These are phyloP conservation scores for Aspergillus fischeri DNA, from an alignment of 2,329 filamentous ascomycete species.

Conservation along the genomic window DNA sequence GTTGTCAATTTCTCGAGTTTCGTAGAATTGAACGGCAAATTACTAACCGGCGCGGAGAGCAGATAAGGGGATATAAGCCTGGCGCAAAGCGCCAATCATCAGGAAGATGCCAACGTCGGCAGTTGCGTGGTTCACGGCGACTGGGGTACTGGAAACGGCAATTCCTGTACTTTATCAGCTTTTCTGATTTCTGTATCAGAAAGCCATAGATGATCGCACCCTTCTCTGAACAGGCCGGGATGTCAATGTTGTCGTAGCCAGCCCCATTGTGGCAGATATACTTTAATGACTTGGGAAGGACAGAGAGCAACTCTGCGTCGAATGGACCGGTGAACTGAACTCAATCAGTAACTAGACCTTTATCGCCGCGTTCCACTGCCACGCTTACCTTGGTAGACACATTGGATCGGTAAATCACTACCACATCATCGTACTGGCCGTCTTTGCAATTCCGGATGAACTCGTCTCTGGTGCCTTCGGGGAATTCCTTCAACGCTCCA, in stretches of 20 bases:
- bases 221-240: constrained; percentile 48
- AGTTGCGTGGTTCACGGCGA: constrained; percentile 45
- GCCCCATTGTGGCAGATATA: constrained; percentile 55
- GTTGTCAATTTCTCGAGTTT: constrained; percentile 3
- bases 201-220: constrained; percentile 17
- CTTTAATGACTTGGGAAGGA: constrained; percentile 43
- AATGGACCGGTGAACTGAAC: constrained; percentile 44
- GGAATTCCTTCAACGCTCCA: constrained; percentile 45
- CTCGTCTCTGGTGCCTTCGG: constrained; percentile 49
- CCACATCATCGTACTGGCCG: constrained; percentile 53
- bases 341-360: neutral
- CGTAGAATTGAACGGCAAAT: neutral
- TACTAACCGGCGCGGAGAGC: constrained; percentile 39
- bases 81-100: constrained; percentile 45
- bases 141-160: constrained; percentile 43
- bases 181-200: neutral
- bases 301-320: constrained; percentile 44
- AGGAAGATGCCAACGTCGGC: constrained; percentile 46
- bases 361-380: neutral
- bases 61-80: constrained; percentile 39
- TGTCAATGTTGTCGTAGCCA: constrained; percentile 59
- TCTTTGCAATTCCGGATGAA: constrained; percentile 53
- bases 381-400: constrained; percentile 45
- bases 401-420: constrained; percentile 58
- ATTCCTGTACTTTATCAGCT: constrained; percentile 24